Conservation (phyloP, 2,329 filamentous ascomycete genomes). For the Parastagonospora avenae region DNA sequence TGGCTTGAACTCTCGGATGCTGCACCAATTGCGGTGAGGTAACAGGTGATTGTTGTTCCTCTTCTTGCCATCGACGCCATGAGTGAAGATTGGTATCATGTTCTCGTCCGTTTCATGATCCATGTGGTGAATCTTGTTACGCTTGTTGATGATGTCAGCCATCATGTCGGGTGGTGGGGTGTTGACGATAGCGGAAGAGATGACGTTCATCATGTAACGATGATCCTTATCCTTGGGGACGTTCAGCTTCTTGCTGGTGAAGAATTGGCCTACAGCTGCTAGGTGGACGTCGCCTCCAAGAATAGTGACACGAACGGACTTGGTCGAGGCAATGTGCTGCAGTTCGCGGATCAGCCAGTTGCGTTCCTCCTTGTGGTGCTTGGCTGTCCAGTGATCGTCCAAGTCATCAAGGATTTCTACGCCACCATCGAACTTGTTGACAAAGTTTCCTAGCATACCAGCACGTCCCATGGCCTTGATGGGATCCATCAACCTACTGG, state of each 20-base stretch:
- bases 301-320: conserved; percentile 89
- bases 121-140: conserved; percentile 76
- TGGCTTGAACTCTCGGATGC: conserved; percentile 82
- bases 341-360: conserved; percentile 86
- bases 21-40: conserved; percentile 93
- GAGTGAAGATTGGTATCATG: conserved; percentile 91
- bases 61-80: conserved; percentile 85
- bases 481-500: conserved; percentile 83
- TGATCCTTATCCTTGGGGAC: conserved; percentile 89
- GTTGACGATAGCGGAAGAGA: conserved; percentile 94
- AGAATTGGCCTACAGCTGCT: conserved; percentile 91
- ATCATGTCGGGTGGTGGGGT: conserved; percentile 85
- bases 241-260: conserved; percentile 76
- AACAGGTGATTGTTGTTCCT: conserved; percentile 91
- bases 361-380: conserved; percentile 89
- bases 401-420: conserved; percentile 90
- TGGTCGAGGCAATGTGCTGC: conserved; percentile 90
- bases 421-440: conserved; percentile 90
- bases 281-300: conserved; percentile 94
- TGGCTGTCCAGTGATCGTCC: conserved; percentile 97
- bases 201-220: conserved; percentile 94
- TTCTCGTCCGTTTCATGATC: conserved; percentile 82
- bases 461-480: conserved; percentile 85
- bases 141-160: conserved; percentile 89
- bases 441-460: conserved; percentile 76